Evolutionary conservation across 306 rosid genomes (phyloP).

Genomic region (Rubus idaeus): DNA sequence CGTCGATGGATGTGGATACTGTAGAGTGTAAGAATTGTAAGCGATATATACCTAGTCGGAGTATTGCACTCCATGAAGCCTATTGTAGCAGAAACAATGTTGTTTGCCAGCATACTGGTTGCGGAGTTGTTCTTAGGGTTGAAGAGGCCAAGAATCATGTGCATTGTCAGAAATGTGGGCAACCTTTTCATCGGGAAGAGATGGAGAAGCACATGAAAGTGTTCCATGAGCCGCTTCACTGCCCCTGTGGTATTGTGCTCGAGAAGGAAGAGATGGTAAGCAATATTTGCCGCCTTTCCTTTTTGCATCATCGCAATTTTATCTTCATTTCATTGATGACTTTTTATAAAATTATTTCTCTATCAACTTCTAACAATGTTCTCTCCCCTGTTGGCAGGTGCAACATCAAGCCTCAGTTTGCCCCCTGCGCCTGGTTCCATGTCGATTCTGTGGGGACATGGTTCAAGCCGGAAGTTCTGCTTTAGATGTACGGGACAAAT

Average conservation of each 20-base stretch:
- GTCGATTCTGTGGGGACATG: conserved; percentile 97
- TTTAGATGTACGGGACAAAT: conserved; percentile 66
- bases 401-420: conserved; percentile 77
- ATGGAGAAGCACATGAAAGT: conserved; percentile 89
- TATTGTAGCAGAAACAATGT: conserved; percentile 85
- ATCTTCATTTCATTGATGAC: background rate
- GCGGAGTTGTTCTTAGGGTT: conserved; percentile 88
- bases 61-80: conserved; percentile 87
- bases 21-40: conserved; percentile 84
- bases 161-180: conserved; percentile 84
- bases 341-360: background rate
- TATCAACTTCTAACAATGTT: conserved; percentile 2
- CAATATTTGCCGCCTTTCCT: background rate
- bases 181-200: conserved; percentile 79
- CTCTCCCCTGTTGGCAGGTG: conserved; percentile 48
- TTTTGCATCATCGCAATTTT: background rate
- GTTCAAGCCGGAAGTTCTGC: conserved; percentile 92
- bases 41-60: conserved; percentile 77
- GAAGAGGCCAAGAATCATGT: conserved; percentile 82
- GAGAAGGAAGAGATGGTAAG: conserved; percentile 94
- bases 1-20: conserved; percentile 57
- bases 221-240: conserved; percentile 82
- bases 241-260: conserved; percentile 80
- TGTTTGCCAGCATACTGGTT: conserved; percentile 63
- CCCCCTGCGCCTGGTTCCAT: conserved; percentile 69